Conservation (phyloP, 371 early-diverging fungal genomes). For the Lichtheimia ramosa region DNA sequence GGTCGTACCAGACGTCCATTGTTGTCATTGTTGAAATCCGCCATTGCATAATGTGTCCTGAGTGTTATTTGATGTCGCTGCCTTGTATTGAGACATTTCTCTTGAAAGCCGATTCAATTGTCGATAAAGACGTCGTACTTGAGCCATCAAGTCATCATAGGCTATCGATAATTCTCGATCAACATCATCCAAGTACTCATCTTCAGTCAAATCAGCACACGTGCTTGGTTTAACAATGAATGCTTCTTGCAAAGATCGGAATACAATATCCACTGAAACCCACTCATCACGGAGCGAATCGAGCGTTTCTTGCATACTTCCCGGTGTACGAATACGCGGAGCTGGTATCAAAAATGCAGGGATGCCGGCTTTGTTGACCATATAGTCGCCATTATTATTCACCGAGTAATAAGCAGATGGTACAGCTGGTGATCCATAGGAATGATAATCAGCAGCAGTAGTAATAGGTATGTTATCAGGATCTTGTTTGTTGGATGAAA, state of each 20-base stretch:
- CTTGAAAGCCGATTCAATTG: constrained; percentile 15
- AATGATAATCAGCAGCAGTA: too few species aligned
- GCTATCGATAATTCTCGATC: constrained; percentile 27
- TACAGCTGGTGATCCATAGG: neutral
- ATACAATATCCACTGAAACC: constrained; percentile 17
- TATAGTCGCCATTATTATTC: neutral
- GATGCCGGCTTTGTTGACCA: neutral
- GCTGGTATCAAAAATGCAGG: neutral
- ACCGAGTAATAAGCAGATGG: neutral
- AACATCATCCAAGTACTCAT: constrained; percentile 25
- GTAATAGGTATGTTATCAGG: too few species aligned
- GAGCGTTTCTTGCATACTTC: constrained; percentile 12
- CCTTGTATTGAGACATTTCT: constrained; percentile 14
- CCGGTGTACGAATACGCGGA: neutral
- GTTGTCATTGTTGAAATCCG: too few species aligned
- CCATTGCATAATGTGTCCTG: neutral
- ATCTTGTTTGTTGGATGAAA: too few species aligned
- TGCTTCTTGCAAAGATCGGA: constrained; percentile 11
- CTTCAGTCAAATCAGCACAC: neutral
- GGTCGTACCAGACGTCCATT: too few species aligned
- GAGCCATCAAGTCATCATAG: constrained; percentile 25
- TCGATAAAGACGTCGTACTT: constrained; percentile 23
- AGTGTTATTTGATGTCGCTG: neutral
- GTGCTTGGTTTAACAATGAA: constrained; percentile 7
- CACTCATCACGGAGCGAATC: constrained; percentile 18